Percentiles rank a stretch among this genome's conserved stretches.
These are phyloP conservation scores for Stephanodiscus triporus DNA, from an alignment of 108 stramenopile species.

Conservation along the genomic window DNA sequence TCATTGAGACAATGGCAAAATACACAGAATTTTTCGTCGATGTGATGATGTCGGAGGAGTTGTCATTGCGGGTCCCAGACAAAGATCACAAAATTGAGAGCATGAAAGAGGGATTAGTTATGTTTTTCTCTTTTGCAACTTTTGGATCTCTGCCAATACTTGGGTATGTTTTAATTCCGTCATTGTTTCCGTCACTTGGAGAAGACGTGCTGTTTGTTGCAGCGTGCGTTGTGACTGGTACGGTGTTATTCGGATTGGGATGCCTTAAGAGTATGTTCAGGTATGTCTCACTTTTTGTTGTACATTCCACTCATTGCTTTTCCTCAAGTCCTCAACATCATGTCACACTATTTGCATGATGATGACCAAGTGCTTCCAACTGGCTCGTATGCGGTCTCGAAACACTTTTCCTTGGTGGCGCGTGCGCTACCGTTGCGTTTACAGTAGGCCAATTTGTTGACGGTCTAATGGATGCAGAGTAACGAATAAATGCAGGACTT, in stretches of 20 bases:
- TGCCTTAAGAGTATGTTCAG: conserved; percentile 92
- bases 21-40: conserved; percentile 98
- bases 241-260: conserved; percentile 86
- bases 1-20: conserved; percentile 93
- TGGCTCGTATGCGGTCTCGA: conserved; percentile 89
- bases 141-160: conserved; percentile 91
- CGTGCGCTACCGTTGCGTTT: conserved; percentile 93
- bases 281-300: conserved; percentile 40
- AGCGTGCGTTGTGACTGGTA: conserved; percentile 84
- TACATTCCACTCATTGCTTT: not conserved
- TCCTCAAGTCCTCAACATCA: not conserved
- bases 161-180: conserved; percentile 86
- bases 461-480: conserved; percentile 24
- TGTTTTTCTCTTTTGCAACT: conserved; percentile 90
- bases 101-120: conserved; percentile 90
- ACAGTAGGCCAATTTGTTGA: conserved; percentile 90
- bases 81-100: conserved; percentile 84
- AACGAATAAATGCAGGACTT: not conserved
- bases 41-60: conserved; percentile 97
- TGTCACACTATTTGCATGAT: not conserved
- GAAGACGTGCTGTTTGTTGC: conserved; percentile 64
- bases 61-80: conserved; percentile 93
- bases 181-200: conserved; percentile 59
- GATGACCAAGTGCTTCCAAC: conserved; percentile 49
- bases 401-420: conserved; percentile 90